Base-by-base conservation (phyloP, 2,329 filamentous ascomycete species). In the Nothophaeocryptopus gaeumannii region DNA sequence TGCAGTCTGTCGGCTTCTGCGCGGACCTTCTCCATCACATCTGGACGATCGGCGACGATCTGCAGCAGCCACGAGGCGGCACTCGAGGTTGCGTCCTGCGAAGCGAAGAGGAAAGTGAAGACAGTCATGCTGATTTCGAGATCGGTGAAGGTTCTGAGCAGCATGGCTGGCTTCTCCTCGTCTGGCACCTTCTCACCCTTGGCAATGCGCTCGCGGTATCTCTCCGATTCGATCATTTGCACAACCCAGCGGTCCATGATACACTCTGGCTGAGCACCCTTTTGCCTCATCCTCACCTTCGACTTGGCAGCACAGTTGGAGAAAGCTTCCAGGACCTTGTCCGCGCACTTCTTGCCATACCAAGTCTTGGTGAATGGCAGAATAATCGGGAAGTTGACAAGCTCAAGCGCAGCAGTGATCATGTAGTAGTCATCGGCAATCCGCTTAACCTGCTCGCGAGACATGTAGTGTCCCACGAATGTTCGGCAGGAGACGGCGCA, bases 341-440 rank as follows among this genome's bases (percentile, higher is more conserved):
- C 89, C 51, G 92, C 85, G 29, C 90, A 89, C 76, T 91, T 95
- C 80, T 96, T 96, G 63, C 92, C 93, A 67, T 95, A 95, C 90
- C 90, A 97, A 5, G 90, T 90, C 77, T 90, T 92, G 68, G 91
- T 96, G 78, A 82, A 97, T 34, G 92, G 92, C 35, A 97, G 73
- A 68, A 97, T 96, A 73, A 97, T 87, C 52, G 93, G 92, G 77
- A 97, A 96, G 78, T 97, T 97, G 78, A 99, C 93, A 39, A 97
- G 81, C 72, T 99, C 93, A 60, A 97, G 82, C 15, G 93, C 93
- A 50, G 88, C 92, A 11, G 93, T 97, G 68, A 97, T 95, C 58
- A 92, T 82, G 73, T 95, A 97, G 76, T 96, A 99, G 73, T 97
- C 91, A 71, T 96, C 87, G 54, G 92, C 87, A 58, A 97, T 93